Percentiles rank a stretch among this genome's conserved stretches.
These are phyloP conservation scores for Xylariomycetidae sp. DNA, from an alignment of 2,329 filamentous ascomycete genomes.

Conservation along the genomic window DNA sequence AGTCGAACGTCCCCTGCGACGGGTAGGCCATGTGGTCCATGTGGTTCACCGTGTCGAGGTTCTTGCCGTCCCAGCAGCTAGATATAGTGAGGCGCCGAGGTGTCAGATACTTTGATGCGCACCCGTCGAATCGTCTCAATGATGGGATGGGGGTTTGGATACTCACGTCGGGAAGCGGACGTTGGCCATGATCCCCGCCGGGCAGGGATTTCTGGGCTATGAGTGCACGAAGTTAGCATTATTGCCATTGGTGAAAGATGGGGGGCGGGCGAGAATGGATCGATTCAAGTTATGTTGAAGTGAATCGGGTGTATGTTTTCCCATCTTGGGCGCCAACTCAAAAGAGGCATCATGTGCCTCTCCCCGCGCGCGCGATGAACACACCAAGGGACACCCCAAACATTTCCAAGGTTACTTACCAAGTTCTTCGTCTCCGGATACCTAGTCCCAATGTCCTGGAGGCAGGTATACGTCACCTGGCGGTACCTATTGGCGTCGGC, in stretches of 20 bases:
- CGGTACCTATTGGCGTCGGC: slow-evolving; percentile 32
- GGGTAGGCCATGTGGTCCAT: slow-evolving; percentile 39
- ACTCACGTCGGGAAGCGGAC: slow-evolving; percentile 45
- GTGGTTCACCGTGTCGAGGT: slow-evolving; percentile 38
- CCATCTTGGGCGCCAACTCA: no score
- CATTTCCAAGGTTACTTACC: no score
- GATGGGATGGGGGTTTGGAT: background rate
- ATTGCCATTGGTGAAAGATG: no score
- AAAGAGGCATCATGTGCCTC: no score
- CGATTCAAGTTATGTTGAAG: no score
- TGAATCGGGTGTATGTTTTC: no score
- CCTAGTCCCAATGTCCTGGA: slow-evolving; percentile 32
- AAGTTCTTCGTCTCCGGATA: slow-evolving; percentile 34
- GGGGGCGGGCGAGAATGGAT: no score
- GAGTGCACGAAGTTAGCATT: no score
- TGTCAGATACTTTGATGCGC: no score
- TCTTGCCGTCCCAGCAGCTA: slow-evolving; percentile 43
- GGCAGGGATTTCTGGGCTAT: slow-evolving; percentile 33
- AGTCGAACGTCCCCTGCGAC: slow-evolving; percentile 28
- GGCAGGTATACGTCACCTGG: slow-evolving; percentile 40
- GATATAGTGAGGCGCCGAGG: background rate
- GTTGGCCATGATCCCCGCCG: slow-evolving; percentile 38
- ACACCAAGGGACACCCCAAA: no score
- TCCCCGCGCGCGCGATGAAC: no score
- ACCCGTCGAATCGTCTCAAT: no score